Evolutionary conservation across 1,139 yeast species (phyloP).

Genomic region (Suhomyces bolitotheri): DNA sequence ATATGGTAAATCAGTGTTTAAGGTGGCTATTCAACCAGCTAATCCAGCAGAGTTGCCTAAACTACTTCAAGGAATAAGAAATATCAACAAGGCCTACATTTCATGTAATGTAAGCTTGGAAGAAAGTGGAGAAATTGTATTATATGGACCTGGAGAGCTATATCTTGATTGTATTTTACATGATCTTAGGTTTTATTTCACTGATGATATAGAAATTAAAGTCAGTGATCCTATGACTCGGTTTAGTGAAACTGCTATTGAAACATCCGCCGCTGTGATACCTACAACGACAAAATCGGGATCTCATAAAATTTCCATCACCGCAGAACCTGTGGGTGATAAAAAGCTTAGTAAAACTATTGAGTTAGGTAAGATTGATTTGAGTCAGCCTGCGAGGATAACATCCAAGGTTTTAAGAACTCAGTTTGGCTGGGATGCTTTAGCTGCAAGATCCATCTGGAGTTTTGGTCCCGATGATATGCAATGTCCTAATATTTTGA

Average conservation of each 20-base stretch:
- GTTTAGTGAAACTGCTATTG: constrained; percentile 76
- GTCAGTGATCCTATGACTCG: constrained; percentile 83
- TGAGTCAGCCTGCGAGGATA: constrained; percentile 37
- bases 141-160: constrained; percentile 84
- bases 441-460: constrained; percentile 85
- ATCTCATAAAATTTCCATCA: constrained; percentile 61
- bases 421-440: constrained; percentile 75
- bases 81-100: constrained; percentile 62
- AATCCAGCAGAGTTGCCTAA: constrained; percentile 78
- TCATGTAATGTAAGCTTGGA: constrained; percentile 71
- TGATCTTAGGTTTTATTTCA: constrained; percentile 65
- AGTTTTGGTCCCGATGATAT: constrained; percentile 65
- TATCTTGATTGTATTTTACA: constrained; percentile 82
- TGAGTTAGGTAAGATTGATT: constrained; percentile 48
- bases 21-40: constrained; percentile 81
- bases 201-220: constrained; percentile 66
- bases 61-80: constrained; percentile 66
- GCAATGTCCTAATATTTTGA: constrained; percentile 56
- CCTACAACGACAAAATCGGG: constrained; percentile 58
- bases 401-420: constrained; percentile 57
- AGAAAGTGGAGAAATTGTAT: constrained; percentile 84
- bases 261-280: constrained; percentile 67
- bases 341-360: constrained; percentile 55
- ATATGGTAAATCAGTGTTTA: constrained; percentile 45
- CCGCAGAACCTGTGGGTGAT: constrained; percentile 74